Evolutionary conservation across 805 yeast species (phyloP).

Genomic region (Lipomyces spencermartinsiae): DNA sequence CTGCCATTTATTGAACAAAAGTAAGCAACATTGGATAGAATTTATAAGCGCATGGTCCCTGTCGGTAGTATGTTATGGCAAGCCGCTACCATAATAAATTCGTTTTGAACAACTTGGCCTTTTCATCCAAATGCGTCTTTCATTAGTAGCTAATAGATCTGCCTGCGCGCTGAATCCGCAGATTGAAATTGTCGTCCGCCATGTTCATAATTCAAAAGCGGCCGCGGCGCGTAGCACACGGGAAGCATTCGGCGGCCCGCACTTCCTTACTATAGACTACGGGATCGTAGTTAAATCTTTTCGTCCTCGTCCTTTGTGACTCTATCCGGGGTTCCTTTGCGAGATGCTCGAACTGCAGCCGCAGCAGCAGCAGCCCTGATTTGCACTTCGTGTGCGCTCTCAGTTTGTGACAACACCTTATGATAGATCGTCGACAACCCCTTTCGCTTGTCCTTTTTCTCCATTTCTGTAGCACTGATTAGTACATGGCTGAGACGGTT

Average conservation of each 20-base stretch:
- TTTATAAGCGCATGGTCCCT: not conserved
- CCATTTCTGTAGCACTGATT: conserved; percentile 6
- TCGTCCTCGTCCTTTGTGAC: not conserved
- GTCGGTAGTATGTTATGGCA: not conserved
- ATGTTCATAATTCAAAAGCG: no score
- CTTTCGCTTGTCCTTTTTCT: conserved; percentile 13
- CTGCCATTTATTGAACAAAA: conserved; percentile 42
- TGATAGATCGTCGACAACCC: conserved; percentile 29
- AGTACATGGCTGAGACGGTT: not conserved
- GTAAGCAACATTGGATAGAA: not conserved
- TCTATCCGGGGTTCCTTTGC: not conserved
- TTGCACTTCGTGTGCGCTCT: conserved; percentile 29
- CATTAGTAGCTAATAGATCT: no score
- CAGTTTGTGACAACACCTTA: conserved; percentile 24
- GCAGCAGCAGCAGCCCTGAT: conserved; percentile 35
- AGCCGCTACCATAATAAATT: no score
- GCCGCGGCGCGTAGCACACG: not conserved
- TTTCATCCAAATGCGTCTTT: not conserved
- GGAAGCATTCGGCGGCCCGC: not conserved
- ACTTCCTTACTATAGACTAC: not conserved
- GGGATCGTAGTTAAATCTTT: not conserved
- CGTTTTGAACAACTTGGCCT: not conserved
- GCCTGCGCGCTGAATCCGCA: no score
- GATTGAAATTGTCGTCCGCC: no score
- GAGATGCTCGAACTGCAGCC: conserved; percentile 20